Evolutionary conservation across 2,329 filamentous ascomycete species (phyloP), one percentile per base, ranked within the genome.

Genomic region (Cryphonectria naterciae): DNA sequence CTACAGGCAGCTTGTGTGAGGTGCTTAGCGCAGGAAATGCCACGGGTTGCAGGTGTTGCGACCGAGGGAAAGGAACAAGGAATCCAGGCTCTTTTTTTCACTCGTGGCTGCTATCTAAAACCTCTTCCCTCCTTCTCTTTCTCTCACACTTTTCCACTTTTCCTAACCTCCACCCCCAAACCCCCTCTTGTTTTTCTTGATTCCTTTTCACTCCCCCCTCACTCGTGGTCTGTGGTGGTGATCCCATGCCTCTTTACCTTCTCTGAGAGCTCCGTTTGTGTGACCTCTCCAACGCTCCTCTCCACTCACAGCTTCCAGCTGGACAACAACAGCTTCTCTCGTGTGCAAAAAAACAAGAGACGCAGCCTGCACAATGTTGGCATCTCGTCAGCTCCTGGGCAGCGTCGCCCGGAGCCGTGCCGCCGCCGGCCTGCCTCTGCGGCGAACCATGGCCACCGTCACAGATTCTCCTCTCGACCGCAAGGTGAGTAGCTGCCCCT

Each of bases 381-480:
- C 89, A 79, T 88, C 90, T 80, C 87, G 90, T 86, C 90, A 91
- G 85, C 84, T 91, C 83, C 85, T 91, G 85, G 89, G 89, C 86
- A 82, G 81, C 78, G 80, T 88, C 77, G 87, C 88, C 86, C 89
- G 88, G 84, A 84, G 85, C 83, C 87, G 90, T 79, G 85, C 84
- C 80, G 78, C 85, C 73, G 80, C 84, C 78, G 84, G 90, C 87
- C 83, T 91, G 78, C 85, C 88, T 80, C 81, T 90, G 78, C 88
- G 90, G 77, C 87, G 90, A 77, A 82, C 81, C 82, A 91, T 98
- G 87, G 95, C 95, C 75, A 97, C 95, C 77, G 92, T 94, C 80
- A 88, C 90, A 78, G 93, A 97, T 84, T 91, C 90, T 80, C 90
- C 94, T 78, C 91, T 99, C 77, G 93, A 95, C 86, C 91, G 91